Evolutionary conservation across 2,329 filamentous ascomycete genomes (phyloP).

Genomic region (Colletotrichum sp.): DNA sequence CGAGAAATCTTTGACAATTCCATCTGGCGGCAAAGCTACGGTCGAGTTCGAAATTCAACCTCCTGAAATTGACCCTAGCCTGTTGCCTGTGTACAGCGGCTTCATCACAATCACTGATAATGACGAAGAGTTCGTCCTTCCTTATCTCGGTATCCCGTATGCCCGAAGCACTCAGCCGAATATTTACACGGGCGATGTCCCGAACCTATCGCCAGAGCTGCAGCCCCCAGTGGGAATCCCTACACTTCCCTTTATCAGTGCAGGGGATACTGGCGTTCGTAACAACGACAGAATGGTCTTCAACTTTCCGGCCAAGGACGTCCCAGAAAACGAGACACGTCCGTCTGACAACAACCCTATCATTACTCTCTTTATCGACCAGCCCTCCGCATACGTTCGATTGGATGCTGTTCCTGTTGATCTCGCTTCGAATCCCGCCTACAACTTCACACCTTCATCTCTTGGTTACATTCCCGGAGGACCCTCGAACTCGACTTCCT

Average conservation of each 20-base stretch:
- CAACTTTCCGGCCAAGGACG: conserved; percentile 7
- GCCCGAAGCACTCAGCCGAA: not conserved
- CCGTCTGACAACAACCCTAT: not conserved
- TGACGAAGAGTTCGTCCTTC: not conserved
- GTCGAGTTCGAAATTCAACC: not conserved
- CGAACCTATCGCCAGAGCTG: not conserved
- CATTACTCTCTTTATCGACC: not conserved
- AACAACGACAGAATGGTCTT: not conserved
- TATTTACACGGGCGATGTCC: not conserved
- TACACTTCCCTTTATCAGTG: not conserved
- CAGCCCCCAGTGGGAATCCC: not conserved
- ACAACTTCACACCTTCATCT: not conserved
- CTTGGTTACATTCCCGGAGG: not conserved
- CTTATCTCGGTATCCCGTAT: conserved; percentile 6
- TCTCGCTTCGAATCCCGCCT: not conserved
- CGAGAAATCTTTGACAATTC: not conserved
- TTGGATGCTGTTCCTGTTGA: conserved; percentile 1
- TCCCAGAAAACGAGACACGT: not conserved
- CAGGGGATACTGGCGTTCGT: not conserved
- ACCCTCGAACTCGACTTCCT: not conserved
- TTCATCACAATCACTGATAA: conserved; percentile 1
- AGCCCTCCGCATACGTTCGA: conserved; percentile 3
- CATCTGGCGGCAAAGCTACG: not conserved
- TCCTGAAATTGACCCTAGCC: not conserved
- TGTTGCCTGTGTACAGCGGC: conserved; percentile 5